Conservation (phyloP, 1,139 yeast species). For the Hansenula anomala region DNA sequence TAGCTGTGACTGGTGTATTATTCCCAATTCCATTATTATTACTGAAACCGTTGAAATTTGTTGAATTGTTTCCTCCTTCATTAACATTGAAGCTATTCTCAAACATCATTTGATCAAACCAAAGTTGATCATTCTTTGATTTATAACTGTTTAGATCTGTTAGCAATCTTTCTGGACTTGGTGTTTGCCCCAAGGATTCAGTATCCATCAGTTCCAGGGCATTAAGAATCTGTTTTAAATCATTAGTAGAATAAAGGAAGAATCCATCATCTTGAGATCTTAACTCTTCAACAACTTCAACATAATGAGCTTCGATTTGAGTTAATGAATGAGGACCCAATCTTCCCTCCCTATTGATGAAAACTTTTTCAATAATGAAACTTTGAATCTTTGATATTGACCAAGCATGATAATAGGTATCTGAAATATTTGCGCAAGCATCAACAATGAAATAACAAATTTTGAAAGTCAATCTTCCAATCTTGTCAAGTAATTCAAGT, state of each 20-base stretch:
- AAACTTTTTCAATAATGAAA: conserved; percentile 8
- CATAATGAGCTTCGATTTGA: conserved; percentile 7
- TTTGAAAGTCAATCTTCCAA: conserved; percentile 3
- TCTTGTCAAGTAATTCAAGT: conserved; percentile 7
- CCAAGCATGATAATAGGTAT: conserved; percentile 21
- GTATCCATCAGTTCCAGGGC: conserved; percentile 5
- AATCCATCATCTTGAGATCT: conserved; percentile 11
- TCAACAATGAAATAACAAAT: conserved; percentile 6
- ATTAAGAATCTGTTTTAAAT: conserved; percentile 9
- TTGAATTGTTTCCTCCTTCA: background rate
- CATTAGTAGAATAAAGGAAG: conserved; percentile 5
- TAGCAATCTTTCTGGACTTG: background rate
- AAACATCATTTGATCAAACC: conserved; percentile 17
- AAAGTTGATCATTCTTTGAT: conserved; percentile 15
- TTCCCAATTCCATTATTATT: too few relatives aligned
- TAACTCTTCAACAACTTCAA: conserved; percentile 7
- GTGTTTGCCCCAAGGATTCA: background rate
- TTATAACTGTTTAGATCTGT: background rate
- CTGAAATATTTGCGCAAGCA: conserved; percentile 10
- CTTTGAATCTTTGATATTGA: conserved; percentile 16
- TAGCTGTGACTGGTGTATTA: too few relatives aligned
- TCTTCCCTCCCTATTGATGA: conserved; percentile 10
- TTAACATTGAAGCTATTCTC: background rate
- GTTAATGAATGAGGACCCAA: conserved; percentile 3
- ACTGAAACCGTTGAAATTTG: too few relatives aligned